Evolutionary conservation across 2,329 filamentous ascomycete species (phyloP), one percentile per base, ranked within the genome.

Genomic region (Septoria linicola): DNA sequence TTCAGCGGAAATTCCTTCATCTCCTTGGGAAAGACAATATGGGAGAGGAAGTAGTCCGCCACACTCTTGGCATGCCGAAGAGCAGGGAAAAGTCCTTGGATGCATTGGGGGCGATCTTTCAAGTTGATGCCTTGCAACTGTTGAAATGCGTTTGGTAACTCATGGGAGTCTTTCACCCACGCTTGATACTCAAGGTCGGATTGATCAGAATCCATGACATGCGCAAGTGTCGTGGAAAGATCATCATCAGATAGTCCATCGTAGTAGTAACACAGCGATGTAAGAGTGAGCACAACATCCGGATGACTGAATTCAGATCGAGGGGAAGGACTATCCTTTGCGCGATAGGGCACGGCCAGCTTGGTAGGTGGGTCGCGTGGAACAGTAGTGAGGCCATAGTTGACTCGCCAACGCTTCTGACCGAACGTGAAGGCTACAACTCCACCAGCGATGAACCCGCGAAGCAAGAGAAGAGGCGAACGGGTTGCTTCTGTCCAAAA

Each of bases 271-370:
- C 79, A 76, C 0, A 90, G 68, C 10, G 80, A 83, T 0, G 85
- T 89, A 1, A 89, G 71, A 0, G 82, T 27, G 2, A 89, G 83
- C 0, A 80, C 75, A 0, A 86, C 82, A 58, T 89, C 80, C 0
- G 84, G 83, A 56, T 89, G 84, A 0, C 82, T 81, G 62, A 79
- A 89, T 58, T 89, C 85, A 0, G 83, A 80, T 4, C 80, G 75
- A 0, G 80, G 76, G 0, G 77, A 78, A 0, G 85, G 84, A 0
- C 76, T 72, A 2, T 84, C 85, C 50, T 89, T 88, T 0, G 82
- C 46, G 8, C 80, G 74, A 41, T 78, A 89, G 0, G 85, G 85
- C 0, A 89, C 85, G 0, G 85, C 84, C 4, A 87, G 77, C 16
- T 49, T 54, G 1, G 62, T 66, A 8, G 46, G 51, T 0, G 81